Base-by-base conservation (phyloP, 176 grass and related monocot genomes). In the Oryza officinalis region DNA sequence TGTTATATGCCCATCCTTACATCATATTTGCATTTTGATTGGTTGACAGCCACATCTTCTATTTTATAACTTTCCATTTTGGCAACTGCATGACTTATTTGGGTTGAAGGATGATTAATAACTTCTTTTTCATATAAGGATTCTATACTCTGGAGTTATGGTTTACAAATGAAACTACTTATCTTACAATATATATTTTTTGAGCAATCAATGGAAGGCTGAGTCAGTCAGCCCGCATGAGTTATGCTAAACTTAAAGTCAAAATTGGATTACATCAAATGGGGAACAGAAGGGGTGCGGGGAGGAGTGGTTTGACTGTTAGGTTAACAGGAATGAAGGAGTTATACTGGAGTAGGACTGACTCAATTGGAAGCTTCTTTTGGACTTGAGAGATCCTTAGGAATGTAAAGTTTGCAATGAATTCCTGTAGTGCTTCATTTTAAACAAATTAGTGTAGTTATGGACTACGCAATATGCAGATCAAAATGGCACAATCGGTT, bases 11-110 rank as follows among this genome's bases (percentile, higher is more conserved):
- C 8, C 61, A 3, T 31, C 4, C 65, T 73, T 78, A 71, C 31
- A 77, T 40, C 47, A 37, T 69, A 63, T 71, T 66, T 81, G 47
- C 61, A 84, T 81, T 46, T 71, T 70, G 66, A 66, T 71, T 52
- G 83, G 35, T 64, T 28, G 26, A 77, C 9, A 23, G 27, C 1
- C 65, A 38, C 31, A 38, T 70, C 6, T 76, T 75, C 18, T 86
- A 31, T 44, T 76, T 66, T 13, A 0, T 88, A 86, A 18, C 23
- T 70, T 59, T 67, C 13, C 35, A 70, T 75, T 49, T 76, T 85
- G 64, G 4, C n/a, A 80, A 9, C 28, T 61, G n/a, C 66, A 75
- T 14, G 6, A 4, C 68, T 76, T 84, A 0, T 75, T 4, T 38
- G 28, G 33, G 13, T 37, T 54, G 71, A 78, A 73, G 65, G 66